Base-by-base conservation (phyloP, 305 asterid genomes). In the Fraxinus albicans region DNA sequence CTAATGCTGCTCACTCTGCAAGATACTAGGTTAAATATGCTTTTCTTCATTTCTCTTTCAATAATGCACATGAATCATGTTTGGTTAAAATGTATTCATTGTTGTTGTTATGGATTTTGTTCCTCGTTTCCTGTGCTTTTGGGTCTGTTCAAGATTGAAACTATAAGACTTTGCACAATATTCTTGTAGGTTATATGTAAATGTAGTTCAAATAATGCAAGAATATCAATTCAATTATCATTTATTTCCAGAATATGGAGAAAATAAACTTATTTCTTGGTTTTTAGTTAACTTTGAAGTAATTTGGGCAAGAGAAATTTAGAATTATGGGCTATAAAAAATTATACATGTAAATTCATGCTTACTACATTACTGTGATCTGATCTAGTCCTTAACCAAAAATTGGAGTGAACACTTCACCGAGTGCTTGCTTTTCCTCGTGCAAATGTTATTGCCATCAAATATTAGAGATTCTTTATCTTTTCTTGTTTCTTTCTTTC, bases 141-240 rank as follows among this genome's bases (percentile, higher is more conserved):
- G 80, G 69, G 19, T 58, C 60, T 73, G 25, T 55, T 74, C 72
- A 53, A 60, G 35, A 70, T 23, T 81, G 63, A 58, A 80, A 67
- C 73, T 81, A n/a, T 76, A 53, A 38, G 73, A 65, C 34, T 21
- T 76, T 35, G 23, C 7, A 17, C 55, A 21, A 60, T 77, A n/a
- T 40, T 55, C 55, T 12, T 44, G 40, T 70, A 33, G 53, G 35
- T 50, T 72, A 38, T 38, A 19, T 60, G 79, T 35, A 65, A 65
- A 65, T 60, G 81, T 55, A 55, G 73, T 78, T 58, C 60, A 63
- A 42, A 44, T 9, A 31, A 78, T 27, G 60, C 8, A 53, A 23
- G 50, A 70, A 38, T 76, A 35, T 77, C 33, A 55, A 69, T 34
- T 9, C 53, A 25, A 1, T 25, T 65, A 65, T 65, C 73, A 21